Percentiles rank a stretch among this genome's conserved stretches.
phyloP scores from a whole-genome alignment of 805 yeast genomes.

The Osmozyma mogii region DNA sequence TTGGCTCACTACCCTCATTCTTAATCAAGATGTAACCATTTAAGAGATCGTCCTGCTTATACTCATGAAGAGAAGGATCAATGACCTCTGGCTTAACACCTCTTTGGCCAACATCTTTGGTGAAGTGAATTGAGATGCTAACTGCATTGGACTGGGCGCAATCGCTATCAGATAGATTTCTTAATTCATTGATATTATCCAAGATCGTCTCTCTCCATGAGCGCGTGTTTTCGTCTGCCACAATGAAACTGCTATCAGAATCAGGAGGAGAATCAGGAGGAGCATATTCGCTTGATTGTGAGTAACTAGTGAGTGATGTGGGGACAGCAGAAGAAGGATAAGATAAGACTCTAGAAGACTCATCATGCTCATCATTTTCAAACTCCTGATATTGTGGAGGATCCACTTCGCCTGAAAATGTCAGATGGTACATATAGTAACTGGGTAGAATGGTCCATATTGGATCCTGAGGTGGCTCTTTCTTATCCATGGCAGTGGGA shows the following conservation, averaged over 20 bases:
- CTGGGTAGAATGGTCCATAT: conserved; percentile 34
- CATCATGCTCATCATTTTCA: conserved; percentile 12
- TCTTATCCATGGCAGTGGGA: no score
- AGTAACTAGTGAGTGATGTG: background rate
- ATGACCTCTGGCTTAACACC: conserved; percentile 21
- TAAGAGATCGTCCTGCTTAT: conserved; percentile 59
- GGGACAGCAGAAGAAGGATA: background rate
- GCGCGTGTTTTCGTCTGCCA: conserved; percentile 27
- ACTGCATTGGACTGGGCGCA: conserved; percentile 20
- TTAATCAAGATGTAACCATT: conserved; percentile 43
- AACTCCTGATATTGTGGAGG: conserved; percentile 11
- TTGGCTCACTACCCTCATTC: conserved; percentile 30
- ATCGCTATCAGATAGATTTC: conserved; percentile 22
- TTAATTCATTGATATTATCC: conserved; percentile 28
- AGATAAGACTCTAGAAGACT: conserved; percentile 14
- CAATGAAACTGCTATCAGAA: conserved; percentile 11
- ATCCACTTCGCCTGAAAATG: conserved; percentile 7
- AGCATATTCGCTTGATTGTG: no score
- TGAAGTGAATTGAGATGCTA: conserved; percentile 22
- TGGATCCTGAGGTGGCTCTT: no score
- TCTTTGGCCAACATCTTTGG: conserved; percentile 24
- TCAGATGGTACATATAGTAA: conserved; percentile 25
- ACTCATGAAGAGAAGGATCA: conserved; percentile 36
- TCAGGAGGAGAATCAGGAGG: background rate
- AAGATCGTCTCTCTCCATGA: conserved; percentile 32